Base-by-base conservation (phyloP, 441 rosid species). In the Erodium trifolium region DNA sequence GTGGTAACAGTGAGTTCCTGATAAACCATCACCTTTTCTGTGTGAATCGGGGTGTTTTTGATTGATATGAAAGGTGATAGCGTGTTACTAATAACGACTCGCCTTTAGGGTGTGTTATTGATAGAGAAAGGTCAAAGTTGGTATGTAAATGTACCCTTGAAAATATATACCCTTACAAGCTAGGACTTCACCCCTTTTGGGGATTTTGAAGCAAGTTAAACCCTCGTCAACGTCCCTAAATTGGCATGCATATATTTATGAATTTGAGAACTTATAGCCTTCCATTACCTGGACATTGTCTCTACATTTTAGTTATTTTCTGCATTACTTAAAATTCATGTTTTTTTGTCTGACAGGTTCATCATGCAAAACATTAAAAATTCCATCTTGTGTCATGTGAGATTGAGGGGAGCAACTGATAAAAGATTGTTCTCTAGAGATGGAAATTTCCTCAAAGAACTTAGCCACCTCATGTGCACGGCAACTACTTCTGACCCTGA, bases 321-420 rank as follows among this genome's bases (percentile, higher is more conserved):
- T 12, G 14, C 55, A 47, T 47, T 47, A 65, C 34, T 57, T 63
- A 47, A 71, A 23, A 35, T 0, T 19, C 13, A 16, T 45, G 19
- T n/a, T 11, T 75, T 75, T 53, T 65, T 69, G 67, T 47, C 66
- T 65, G 77, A 71, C 67, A 37, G 43, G 37, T 23, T 67, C 29
- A 75, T 72, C 64, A 89, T 91, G 96, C 76, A 78, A 67, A 71
- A 76, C 77, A 65, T 86, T 29, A 82, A 79, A 73, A 86, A 80
- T 66, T 76, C 84, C 67, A 41, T 91, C 68, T 69, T 82, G 85
- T 86, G 85, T 77, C 90, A 86, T 71, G 55, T 82, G 34, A 79
- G 88, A 59, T 60, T 85, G 70, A 83, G 84, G 73, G 74, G 35
- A 53, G 68, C 71, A 37, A 51, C 49, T 7, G 72, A 72, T 16